Percentiles rank a stretch among this genome's conserved stretches.
These are phyloP conservation scores for Lachancea sp. DNA, from an alignment of 805 yeast genomes.

Conservation along the genomic window DNA sequence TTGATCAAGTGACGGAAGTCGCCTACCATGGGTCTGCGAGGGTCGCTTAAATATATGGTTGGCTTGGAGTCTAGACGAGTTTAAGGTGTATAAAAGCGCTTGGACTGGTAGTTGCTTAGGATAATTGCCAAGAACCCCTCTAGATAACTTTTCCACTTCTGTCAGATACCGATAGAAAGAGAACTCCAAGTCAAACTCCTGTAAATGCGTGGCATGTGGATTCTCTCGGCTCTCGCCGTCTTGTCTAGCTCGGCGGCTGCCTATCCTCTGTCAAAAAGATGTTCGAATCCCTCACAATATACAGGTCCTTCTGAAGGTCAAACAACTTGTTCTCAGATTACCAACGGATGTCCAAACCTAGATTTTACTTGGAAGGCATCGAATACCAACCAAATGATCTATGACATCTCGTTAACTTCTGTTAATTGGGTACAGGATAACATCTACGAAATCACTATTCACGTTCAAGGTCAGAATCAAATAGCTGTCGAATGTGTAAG, in stretches of 20 bases:
- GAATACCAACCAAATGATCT: slow-evolving; percentile 12
- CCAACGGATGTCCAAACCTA: slow-evolving; percentile 15
- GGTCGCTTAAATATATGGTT: too few species aligned
- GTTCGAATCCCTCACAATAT: slow-evolving; percentile 3
- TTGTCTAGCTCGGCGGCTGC: slow-evolving; percentile 3
- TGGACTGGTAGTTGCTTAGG: too few species aligned
- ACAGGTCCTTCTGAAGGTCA: slow-evolving; percentile 2
- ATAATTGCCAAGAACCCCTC: too few species aligned
- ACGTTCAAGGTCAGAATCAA: slow-evolving; percentile 14
- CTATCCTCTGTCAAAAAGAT: slow-evolving; percentile 7
- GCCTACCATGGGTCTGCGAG: too few species aligned
- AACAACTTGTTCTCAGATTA: background rate
- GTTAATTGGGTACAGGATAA: slow-evolving; percentile 15
- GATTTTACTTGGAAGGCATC: slow-evolving; percentile 15
- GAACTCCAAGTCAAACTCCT: too few species aligned
- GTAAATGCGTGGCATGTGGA: slow-evolving; percentile 6
- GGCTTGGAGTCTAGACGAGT: too few species aligned
- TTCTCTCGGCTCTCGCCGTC: slow-evolving; percentile 5
- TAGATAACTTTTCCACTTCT: too few species aligned
- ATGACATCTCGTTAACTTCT: slow-evolving; percentile 12
- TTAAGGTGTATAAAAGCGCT: too few species aligned
- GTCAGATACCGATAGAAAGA: too few species aligned
- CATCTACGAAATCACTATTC: slow-evolving; percentile 14
- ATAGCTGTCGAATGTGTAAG: slow-evolving; percentile 12
- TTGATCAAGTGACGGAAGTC: too few species aligned